Percentiles rank a stretch among this genome's conserved stretches.
Conservation (phyloP, 495 filamentous ascomycete species). For the Pyrenula aspistea region DNA sequence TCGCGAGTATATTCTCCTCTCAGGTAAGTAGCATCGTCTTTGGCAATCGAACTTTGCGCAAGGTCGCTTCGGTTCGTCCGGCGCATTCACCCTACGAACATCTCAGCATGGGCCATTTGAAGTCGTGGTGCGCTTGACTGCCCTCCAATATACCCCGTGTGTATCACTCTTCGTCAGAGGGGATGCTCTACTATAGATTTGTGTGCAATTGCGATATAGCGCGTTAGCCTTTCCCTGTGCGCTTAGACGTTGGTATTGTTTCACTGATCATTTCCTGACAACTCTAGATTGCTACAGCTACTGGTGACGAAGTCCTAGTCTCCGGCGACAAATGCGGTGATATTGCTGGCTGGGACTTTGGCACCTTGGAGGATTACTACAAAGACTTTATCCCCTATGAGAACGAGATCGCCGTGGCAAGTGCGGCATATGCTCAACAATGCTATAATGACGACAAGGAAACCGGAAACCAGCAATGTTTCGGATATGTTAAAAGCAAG, state of each 20-base stretch:
- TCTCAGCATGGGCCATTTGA: too few species aligned
- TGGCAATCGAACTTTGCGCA: too few species aligned
- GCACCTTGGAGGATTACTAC: background rate
- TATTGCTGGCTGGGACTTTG: background rate
- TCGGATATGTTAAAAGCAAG: background rate
- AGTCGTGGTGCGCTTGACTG: too few species aligned
- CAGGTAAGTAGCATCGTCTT: background rate
- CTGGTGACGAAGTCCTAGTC: background rate
- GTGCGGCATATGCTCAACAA: background rate
- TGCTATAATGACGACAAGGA: background rate
- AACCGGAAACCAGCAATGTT: background rate
- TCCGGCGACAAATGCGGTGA: background rate
- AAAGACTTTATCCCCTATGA: background rate
- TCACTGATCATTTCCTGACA: background rate
- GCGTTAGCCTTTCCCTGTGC: too few species aligned
- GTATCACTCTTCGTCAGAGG: too few species aligned
- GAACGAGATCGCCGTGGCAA: background rate
- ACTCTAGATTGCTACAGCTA: background rate
- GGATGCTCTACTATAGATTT: too few species aligned
- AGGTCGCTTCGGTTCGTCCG: too few species aligned
- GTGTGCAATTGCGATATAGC: too few species aligned
- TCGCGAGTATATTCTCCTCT: slow-evolving; percentile 7
- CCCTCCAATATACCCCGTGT: too few species aligned
- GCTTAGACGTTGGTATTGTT: too few species aligned
- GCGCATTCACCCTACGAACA: too few species aligned